These are phyloP conservation scores for Akebia trifoliata DNA, from an alignment of 164 flowering plant species.

Conservation along the genomic window DNA sequence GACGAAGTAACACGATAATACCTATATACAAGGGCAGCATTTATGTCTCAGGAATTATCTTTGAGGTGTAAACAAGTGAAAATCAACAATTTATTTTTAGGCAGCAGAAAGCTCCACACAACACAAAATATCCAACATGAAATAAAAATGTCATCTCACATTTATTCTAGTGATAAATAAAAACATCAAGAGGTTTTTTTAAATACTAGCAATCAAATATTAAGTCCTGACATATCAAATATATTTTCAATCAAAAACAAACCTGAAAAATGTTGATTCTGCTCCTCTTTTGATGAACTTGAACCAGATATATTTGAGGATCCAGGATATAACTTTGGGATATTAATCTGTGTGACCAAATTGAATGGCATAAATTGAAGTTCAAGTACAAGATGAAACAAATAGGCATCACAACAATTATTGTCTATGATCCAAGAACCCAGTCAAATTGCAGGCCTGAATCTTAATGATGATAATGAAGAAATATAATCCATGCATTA, in stretches of 20 bases:
- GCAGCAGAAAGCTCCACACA: too few species aligned
- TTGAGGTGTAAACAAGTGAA: too few species aligned
- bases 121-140: too few species aligned
- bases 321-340: constrained; percentile 23
- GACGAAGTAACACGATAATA: too few species aligned
- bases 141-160: not conserved
- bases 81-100: too few species aligned
- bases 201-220: not conserved
- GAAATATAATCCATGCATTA: too few species aligned
- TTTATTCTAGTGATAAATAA: not conserved
- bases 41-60: too few species aligned
- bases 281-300: constrained; percentile 35
- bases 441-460: not conserved
- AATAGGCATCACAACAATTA: not conserved
- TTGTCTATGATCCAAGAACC: not conserved
- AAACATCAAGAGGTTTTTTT: not conserved
- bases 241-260: not conserved
- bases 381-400: not conserved
- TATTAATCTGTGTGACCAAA: constrained; percentile 3
- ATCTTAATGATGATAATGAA: too few species aligned
- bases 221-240: not conserved
- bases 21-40: too few species aligned
- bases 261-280: constrained; percentile 21
- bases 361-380: constrained; percentile 4
- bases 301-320: constrained; percentile 43